A percentile compares a stretch with the other conserved stretches of the same genome.
These are phyloP conservation scores for Diaporthe sp. DNA, from an alignment of 2,329 filamentous ascomycete genomes.

Conservation along the genomic window DNA sequence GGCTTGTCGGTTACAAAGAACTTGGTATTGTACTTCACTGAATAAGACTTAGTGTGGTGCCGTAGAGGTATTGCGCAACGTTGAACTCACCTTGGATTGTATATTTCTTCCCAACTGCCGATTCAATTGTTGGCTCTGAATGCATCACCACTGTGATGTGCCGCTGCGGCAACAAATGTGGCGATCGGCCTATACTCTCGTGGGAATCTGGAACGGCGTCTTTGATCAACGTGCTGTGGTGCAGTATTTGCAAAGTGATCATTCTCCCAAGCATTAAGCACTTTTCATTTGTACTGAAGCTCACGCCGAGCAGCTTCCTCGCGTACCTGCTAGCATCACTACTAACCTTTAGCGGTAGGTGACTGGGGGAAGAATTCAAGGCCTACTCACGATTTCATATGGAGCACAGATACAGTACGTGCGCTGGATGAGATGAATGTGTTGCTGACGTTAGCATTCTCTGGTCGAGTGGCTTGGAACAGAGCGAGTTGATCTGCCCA, in stretches of 20 bases:
- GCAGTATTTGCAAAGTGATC: neutral
- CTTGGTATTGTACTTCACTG: neutral
- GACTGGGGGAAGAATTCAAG: neutral
- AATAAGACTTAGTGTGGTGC: neutral
- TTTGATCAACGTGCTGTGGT: neutral
- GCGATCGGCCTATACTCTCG: neutral
- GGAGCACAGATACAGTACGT: neutral
- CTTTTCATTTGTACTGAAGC: neutral
- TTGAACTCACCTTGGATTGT: neutral
- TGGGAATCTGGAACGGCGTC: too few relatives aligned
- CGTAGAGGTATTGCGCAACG: neutral
- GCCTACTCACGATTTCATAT: slow-evolving; percentile 1
- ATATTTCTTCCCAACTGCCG: neutral
- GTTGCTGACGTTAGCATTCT: neutral
- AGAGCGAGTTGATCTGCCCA: neutral
- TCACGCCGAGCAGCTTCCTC: neutral
- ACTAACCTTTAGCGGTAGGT: neutral
- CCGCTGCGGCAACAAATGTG: neutral
- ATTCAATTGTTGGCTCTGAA: neutral
- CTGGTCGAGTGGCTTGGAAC: neutral
- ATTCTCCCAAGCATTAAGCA: neutral
- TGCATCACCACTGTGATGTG: neutral
- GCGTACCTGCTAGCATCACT: neutral
- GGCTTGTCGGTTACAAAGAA: neutral
- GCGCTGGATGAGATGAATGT: neutral